Evolutionary conservation across 2,329 filamentous ascomycete species (phyloP), one percentile per base, ranked within the genome.

Genomic region (Biscogniauxia sp.): DNA sequence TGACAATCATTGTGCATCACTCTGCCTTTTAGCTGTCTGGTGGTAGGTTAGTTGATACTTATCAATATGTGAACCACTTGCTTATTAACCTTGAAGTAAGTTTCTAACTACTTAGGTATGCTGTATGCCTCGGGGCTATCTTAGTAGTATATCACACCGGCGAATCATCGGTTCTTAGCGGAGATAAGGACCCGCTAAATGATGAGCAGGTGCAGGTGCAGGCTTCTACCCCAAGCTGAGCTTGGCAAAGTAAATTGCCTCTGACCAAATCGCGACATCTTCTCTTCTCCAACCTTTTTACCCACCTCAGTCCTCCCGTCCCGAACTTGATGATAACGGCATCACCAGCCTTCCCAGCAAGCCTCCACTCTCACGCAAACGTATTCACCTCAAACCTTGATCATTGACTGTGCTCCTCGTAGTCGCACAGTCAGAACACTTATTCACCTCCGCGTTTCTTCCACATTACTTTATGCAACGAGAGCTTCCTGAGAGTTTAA

Each of bases 391-490:
- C 51, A 60, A 17, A 19, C 50, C 56, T 49, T 25, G 20, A 55
- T 54, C 55, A 64, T 62, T 65, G 81, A 80, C 82, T 85, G 83
- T 85, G 83, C 82, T 76, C 72, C 71, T 64, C 68, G 61, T 66
- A 65, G 69, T 73, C 74, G 83, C 83, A 84, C 82, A 82, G 83
- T 83, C 76, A 72, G 69, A 70, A 65, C 62, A 65, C 57, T 61
- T 65, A 65, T 56, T 55, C 66, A 65, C 63, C 55, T 58, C 68
- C 69, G 69, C 55, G 56, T 73, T 69, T 71, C 68, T 66, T 69
- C 66, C 72, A 74, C 74, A 73, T 74, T 80, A 76, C 85, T 88
- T 83, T 86, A 88, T 88, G 86, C 86, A 87, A 80, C 80, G 78
- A 82, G 83, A 82, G 80, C 78, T 78, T 70, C 73, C 70, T 66